phyloP scores from a whole-genome alignment of 768 basidiomycete species.

The Mycena albidolilacea region DNA sequence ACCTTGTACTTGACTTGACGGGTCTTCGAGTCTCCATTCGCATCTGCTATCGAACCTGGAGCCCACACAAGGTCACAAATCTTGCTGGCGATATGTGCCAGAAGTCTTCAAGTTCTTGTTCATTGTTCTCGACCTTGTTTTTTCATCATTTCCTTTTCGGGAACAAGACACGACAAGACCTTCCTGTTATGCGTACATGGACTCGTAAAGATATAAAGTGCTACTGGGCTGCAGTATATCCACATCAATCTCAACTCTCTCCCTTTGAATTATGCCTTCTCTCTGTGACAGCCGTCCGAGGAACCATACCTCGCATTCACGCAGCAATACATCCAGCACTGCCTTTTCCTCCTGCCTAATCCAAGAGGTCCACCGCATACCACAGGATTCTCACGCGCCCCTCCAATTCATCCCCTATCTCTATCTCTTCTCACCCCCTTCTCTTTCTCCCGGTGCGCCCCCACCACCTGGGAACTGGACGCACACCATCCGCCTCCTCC shows the following conservation, averaged over 20 bases:
- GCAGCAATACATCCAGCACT: neutral
- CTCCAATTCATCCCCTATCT: conserved; percentile 38
- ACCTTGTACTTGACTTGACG: too few relatives aligned
- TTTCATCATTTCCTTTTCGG: conserved; percentile 12
- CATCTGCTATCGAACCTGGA: too few relatives aligned
- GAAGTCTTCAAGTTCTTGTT: conserved; percentile 1
- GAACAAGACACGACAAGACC: conserved; percentile 18
- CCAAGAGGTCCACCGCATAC: conserved; percentile 14
- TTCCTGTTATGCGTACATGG: neutral
- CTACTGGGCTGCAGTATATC: too few relatives aligned
- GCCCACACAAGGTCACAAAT: too few relatives aligned
- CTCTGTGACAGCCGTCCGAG: conserved; percentile 1
- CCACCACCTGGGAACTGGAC: conserved; percentile 32
- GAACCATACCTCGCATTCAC: neutral
- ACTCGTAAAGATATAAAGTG: conserved; percentile 3
- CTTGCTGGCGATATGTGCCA: neutral
- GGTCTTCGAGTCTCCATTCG: too few relatives aligned
- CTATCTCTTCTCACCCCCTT: conserved; percentile 23
- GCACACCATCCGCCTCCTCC: conserved; percentile 36
- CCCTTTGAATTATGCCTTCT: neutral
- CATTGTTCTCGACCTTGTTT: neutral
- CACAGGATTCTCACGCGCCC: conserved; percentile 5
- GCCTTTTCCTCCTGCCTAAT: neutral
- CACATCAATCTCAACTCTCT: neutral
- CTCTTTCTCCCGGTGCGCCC: neutral